Base-by-base conservation (phyloP, 2,329 filamentous ascomycete genomes). In the Sarocladiaceae sp. region DNA sequence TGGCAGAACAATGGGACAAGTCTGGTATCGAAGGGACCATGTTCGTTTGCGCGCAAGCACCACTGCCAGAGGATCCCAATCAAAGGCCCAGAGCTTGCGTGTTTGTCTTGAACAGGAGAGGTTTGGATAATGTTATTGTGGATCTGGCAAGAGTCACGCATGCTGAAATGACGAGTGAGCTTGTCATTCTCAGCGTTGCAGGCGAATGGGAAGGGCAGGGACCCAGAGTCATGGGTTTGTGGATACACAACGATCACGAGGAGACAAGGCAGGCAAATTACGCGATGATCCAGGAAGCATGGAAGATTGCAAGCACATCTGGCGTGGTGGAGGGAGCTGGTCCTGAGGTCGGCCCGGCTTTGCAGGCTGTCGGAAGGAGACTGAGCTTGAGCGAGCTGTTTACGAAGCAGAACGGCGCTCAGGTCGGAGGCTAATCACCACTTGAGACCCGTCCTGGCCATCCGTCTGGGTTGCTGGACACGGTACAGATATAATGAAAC, bases 21-120 rank as follows among this genome's bases (percentile, higher is more conserved):
- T 82, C 81, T 42, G 88, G 86, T 52, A 80, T 92, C 11, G 92
- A 96, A 69, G 94, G 94, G 35, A 88, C 90, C 12, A 75, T 97
- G 57, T 99, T 97, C 67, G 82, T 97, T 51, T 95, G 89, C 74
- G 79, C 87, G 57, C 77, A 82, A 63, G 67, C 70, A 58, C 76
- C 70, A 56, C 56, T 73, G 60, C 60, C 65, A 2, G 64, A 67
- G 3, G 68, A 66, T 25, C 55, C 59, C 42, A 60, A 36, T 18
- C 63, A 72, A 47, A 58, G 60, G 10, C 66, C 73, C 31, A 64
- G 73, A 15, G 72, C 74, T 20, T 83, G 83, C 70, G 79, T 89
- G 15, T 87, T 91, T 60, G 76, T 93, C 6, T 75, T 93, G 56
- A 92, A 90, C 68, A 78, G 88, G 40, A 79, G 84, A 36, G 83